Percentiles rank a stretch among this genome's conserved stretches.
phyloP scores from a whole-genome alignment of 371 early-diverging fungal species.

The Blakeslea trispora region DNA sequence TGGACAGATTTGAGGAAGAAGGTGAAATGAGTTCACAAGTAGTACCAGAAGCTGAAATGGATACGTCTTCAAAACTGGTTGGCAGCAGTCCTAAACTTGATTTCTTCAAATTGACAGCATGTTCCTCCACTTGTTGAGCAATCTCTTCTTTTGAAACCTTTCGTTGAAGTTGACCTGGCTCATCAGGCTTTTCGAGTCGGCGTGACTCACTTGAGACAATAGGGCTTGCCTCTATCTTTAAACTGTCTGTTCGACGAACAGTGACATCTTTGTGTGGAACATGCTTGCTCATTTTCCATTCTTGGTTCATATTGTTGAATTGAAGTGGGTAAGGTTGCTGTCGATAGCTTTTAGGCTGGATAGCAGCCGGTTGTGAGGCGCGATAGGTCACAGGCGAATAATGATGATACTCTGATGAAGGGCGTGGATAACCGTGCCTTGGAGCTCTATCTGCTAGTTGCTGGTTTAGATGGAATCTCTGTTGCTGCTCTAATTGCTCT shows the following conservation, averaged over 20 bases:
- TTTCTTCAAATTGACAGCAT: not conserved
- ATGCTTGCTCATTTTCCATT: not conserved
- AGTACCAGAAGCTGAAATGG: not conserved
- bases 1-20: too few species aligned
- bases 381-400: too few species aligned
- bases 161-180: conserved; percentile 8
- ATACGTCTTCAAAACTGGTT: conserved; percentile 7
- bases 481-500: not conserved
- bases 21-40: not conserved
- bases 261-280: not conserved
- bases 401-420: too few species aligned
- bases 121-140: too few species aligned
- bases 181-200: conserved; percentile 20
- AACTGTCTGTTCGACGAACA: conserved; percentile 10
- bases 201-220: conserved; percentile 2
- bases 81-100: conserved; percentile 1
- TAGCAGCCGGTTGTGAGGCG: too few species aligned
- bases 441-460: too few species aligned
- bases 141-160: conserved; percentile 16
- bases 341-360: too few species aligned
- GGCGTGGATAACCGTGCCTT: too few species aligned
- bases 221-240: conserved; percentile 20
- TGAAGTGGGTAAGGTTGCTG: too few species aligned
- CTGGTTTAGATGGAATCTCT: too few species aligned
- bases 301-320: not conserved